Percentiles rank a stretch among this genome's conserved stretches.
Evolutionary conservation across 192 early-diverging fungal genomes (phyloP).

Genomic region (Podila horticola): DNA sequence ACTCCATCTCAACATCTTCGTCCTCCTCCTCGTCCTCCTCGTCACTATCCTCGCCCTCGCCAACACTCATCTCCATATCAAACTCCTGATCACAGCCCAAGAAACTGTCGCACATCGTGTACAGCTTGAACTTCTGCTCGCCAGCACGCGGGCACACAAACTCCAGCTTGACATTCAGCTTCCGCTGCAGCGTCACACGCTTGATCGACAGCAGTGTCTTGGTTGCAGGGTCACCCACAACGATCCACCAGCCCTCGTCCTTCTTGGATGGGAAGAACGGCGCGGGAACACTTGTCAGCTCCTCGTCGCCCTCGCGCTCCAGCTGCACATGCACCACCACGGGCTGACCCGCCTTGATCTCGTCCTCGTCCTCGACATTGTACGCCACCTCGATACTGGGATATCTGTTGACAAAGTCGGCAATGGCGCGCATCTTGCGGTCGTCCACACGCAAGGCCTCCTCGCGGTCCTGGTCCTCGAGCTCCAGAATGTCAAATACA

Average conservation of each 20-base stretch:
- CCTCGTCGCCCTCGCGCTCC: slow-evolving; percentile 87
- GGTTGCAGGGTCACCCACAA: slow-evolving; percentile 81
- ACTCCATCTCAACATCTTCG: slow-evolving; percentile 44
- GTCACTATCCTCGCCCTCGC: slow-evolving; percentile 61
- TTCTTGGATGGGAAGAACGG: slow-evolving; percentile 92
- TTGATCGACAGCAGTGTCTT: slow-evolving; percentile 92
- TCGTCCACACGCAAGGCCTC: slow-evolving; percentile 71
- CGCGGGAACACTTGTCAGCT: slow-evolving; percentile 87
- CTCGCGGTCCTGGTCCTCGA: slow-evolving; percentile 88
- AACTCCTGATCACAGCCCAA: slow-evolving; percentile 97
- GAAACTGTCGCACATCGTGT: slow-evolving; percentile 95
- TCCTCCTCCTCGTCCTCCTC: slow-evolving; percentile 66
- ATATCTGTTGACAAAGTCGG: slow-evolving; percentile 89
- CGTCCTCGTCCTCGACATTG: slow-evolving; percentile 71
- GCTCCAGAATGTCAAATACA: slow-evolving; percentile 95
- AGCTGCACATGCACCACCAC: slow-evolving; percentile 77
- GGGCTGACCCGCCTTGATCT: slow-evolving; percentile 68
- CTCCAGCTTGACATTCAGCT: slow-evolving; percentile 76
- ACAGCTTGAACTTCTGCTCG: slow-evolving; percentile 75
- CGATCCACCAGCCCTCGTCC: slow-evolving; percentile 98
- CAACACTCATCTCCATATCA: slow-evolving; percentile 72
- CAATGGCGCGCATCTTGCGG: slow-evolving; percentile 80
- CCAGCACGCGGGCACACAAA: slow-evolving; percentile 80
- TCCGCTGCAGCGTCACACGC: slow-evolving; percentile 75
- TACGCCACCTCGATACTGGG: slow-evolving; percentile 90